Conservation (phyloP, 139 green algal species). For the Coelastrella sp. region DNA sequence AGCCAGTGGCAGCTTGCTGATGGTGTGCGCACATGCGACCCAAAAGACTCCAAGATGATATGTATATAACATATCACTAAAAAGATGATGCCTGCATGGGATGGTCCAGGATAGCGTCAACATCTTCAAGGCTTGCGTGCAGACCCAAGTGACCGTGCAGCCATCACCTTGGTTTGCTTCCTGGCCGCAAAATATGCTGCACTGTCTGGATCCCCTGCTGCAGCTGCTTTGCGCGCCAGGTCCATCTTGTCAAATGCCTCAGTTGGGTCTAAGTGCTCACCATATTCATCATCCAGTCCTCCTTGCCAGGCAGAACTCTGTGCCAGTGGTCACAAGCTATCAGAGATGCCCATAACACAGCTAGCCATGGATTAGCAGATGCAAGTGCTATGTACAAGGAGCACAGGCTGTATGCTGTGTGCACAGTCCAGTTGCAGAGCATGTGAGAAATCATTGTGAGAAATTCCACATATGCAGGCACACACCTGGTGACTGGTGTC, state of each 20-base stretch:
- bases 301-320: background rate
- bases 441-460: no score
- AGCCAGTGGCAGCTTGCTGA: no score
- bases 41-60: no score
- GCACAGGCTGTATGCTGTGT: background rate
- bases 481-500: constrained; percentile 19
- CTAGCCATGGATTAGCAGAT: background rate
- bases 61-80: no score
- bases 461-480: background rate
- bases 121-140: background rate
- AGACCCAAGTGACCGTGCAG: background rate
- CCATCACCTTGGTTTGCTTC: constrained; percentile 17
- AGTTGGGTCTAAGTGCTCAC: constrained; percentile 62
- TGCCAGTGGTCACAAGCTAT: background rate
- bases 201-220: constrained; percentile 31
- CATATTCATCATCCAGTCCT: constrained; percentile 51
- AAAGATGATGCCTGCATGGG: no score
- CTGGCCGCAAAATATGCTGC: constrained; percentile 35
- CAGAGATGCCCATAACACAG: no score
- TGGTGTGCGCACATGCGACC: no score
- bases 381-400: background rate
- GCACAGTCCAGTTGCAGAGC: background rate
- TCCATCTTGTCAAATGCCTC: constrained; percentile 73
- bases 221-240: constrained; percentile 22
- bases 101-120: no score